Evolutionary conservation across 176 grass and related monocot genomes (phyloP).

Genomic region (Neostapfia colusana): DNA sequence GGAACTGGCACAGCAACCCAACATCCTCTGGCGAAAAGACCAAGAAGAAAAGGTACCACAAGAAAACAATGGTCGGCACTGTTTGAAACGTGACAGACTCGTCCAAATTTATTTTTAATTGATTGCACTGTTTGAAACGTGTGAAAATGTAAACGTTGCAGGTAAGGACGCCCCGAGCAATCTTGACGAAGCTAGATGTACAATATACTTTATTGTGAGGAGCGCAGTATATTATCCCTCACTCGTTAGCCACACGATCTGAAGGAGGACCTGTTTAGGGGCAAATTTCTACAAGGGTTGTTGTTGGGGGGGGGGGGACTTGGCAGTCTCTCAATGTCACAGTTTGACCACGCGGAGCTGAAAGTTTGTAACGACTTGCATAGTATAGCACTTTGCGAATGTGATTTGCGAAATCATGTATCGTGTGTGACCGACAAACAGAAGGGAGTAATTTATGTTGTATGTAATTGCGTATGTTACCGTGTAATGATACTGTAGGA

Average conservation of each 20-base stretch:
- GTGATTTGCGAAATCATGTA: conserved; percentile 38
- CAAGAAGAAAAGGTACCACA: conserved; percentile 87
- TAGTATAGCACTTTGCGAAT: conserved; percentile 30
- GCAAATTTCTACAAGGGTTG: conserved; percentile 16
- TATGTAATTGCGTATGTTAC: conserved; percentile 33
- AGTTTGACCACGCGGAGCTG: conserved; percentile 26
- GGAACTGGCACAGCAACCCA: conserved; percentile 95
- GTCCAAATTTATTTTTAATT: not conserved
- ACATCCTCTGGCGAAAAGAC: conserved; percentile 73
- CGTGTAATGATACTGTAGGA: conserved; percentile 35
- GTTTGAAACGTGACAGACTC: not conserved
- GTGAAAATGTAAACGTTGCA: conserved; percentile 46
- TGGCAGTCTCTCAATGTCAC: not conserved
- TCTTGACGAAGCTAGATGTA: conserved; percentile 43
- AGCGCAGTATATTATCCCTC: conserved; percentile 12
- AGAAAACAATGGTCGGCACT: no score
- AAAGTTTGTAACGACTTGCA: conserved; percentile 31
- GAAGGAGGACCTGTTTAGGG: not conserved
- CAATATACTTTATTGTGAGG: conserved; percentile 32
- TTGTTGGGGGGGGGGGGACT: not conserved
- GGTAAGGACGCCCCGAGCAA: conserved; percentile 41
- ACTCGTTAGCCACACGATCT: conserved; percentile 28
- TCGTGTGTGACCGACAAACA: conserved; percentile 29
- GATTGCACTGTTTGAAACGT: conserved; percentile 22
- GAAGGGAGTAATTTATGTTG: conserved; percentile 27